Evolutionary conservation across 306 rosid genomes (phyloP).

Genomic region (Arachis stenosperma): DNA sequence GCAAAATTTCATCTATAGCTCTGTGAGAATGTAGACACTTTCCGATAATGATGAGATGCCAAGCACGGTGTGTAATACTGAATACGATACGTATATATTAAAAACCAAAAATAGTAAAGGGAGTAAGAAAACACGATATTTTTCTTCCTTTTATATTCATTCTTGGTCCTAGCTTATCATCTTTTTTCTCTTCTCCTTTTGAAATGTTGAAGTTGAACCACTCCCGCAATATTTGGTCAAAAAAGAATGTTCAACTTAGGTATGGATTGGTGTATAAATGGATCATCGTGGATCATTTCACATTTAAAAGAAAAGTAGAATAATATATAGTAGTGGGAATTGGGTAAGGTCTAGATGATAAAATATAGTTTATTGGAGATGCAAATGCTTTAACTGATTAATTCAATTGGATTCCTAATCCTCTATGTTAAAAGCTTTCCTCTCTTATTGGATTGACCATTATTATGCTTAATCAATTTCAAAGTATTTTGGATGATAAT

Average conservation of each 20-base stretch:
- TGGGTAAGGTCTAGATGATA: constrained; percentile 26
- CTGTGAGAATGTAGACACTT: background rate
- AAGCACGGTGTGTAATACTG: constrained; percentile 11
- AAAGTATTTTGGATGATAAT: constrained; percentile 30
- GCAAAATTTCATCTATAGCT: constrained; percentile 40
- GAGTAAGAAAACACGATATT: constrained; percentile 29
- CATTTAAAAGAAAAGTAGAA: constrained; percentile 14
- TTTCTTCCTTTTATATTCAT: constrained; percentile 7
- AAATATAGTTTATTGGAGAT: constrained; percentile 35
- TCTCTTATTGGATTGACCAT: constrained; percentile 40
- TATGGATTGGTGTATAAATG: constrained; percentile 46
- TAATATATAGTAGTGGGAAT: background rate
- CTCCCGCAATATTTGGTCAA: constrained; percentile 54
- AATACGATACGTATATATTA: constrained; percentile 14
- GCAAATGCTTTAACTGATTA: constrained; percentile 1
- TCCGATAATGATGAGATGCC: constrained; percentile 42
- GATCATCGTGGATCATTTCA: constrained; percentile 40
- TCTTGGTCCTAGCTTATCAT: constrained; percentile 14
- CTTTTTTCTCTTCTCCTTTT: constrained; percentile 16
- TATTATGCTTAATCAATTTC: constrained; percentile 4
- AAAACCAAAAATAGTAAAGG: background rate
- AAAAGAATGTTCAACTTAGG: constrained; percentile 48
- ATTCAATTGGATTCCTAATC: constrained; percentile 26
- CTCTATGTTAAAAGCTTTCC: background rate
- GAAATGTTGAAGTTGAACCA: constrained; percentile 32